phyloP scores from a whole-genome alignment of 371 early-diverging fungal genomes.

The Rhizopus stolonifer region DNA sequence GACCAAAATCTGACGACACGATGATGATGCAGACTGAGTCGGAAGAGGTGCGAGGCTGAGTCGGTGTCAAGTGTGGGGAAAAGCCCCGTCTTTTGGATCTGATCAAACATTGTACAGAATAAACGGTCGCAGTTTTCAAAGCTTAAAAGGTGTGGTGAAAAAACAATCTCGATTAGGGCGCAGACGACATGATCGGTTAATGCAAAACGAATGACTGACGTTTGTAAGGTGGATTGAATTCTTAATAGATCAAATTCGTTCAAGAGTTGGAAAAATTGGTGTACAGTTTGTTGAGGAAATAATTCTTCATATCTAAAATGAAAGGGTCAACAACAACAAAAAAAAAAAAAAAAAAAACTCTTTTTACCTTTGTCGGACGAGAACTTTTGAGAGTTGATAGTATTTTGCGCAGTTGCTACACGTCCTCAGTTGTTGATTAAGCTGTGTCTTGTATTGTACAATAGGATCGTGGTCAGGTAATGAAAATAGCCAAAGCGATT shows the following conservation, averaged over 20 bases:
- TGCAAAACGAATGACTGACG: background rate
- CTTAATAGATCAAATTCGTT: constrained; percentile 34
- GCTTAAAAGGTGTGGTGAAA: constrained; percentile 15
- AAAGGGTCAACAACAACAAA: background rate
- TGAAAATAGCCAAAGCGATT: constrained; percentile 50
- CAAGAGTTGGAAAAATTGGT: constrained; percentile 31
- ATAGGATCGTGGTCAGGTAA: constrained; percentile 44
- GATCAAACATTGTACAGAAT: constrained; percentile 27
- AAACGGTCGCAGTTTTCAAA: constrained; percentile 18
- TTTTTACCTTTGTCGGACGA: constrained; percentile 3
- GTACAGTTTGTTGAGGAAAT: constrained; percentile 36
- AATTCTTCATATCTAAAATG: constrained; percentile 28
- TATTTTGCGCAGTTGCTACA: constrained; percentile 33
- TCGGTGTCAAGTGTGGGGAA: constrained; percentile 30
- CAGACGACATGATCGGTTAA: constrained; percentile 26
- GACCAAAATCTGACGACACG: constrained; percentile 40
- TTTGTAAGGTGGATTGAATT: constrained; percentile 13
- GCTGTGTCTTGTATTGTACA: constrained; percentile 36
- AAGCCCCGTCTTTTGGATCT: constrained; percentile 27
- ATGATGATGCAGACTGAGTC: constrained; percentile 35
- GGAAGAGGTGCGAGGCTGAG: constrained; percentile 14
- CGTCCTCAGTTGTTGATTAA: constrained; percentile 26
- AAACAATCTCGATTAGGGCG: constrained; percentile 30
- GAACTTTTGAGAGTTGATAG: constrained; percentile 35
- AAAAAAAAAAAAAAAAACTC: no score